Evolutionary conservation across 768 basidiomycete species (phyloP), one percentile per base, ranked within the genome.

Genomic region (Imleria badia): DNA sequence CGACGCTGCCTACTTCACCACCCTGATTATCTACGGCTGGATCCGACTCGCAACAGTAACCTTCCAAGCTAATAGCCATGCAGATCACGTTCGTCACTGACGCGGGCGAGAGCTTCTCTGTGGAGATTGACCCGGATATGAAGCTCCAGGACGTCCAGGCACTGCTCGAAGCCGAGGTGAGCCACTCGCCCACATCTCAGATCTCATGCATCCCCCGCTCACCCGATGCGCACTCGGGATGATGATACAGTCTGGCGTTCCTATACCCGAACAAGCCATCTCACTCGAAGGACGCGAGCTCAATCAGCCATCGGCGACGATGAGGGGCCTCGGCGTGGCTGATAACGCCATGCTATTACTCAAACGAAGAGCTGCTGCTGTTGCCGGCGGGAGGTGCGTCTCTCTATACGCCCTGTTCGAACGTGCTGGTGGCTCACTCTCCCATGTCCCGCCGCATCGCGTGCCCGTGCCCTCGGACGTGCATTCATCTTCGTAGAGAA

Each of bases 81-180:
- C 75, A 82, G 62, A 71, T 91, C 51, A 90, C 88, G 3, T 89
- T 91, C 66, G 72, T 84, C 41, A 88, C 76, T 45, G 89, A 91
- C 59, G 58, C 80, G 20, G 89, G 88, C 9, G 76, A 85, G 52
- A 75, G 78, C 2, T 89, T 81, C 61, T 64, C 72, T 38, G 74
- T 96, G 47, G 95, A 98, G 66, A 91, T 97, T 61, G 92, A 94
- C 73, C 81, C 91, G 2, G 81, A 79, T 49, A 94, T 98, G 90
- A 86, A 91, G 70, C 81, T 98, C 29, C 90, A 92, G 76, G 89
- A 95, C 69, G 86, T 98, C 35, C 88, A 89, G 81, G 96, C 92
- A 13, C 77, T 98, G 50, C 78, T 97, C n/a, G 94, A 97, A 72
- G 95, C 88, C 0, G 95, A 98, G 83, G 96, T 94, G 68, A 69